Evolutionary conservation across 2,329 filamentous ascomycete species (phyloP).

Genomic region (Venturia carpophila): DNA sequence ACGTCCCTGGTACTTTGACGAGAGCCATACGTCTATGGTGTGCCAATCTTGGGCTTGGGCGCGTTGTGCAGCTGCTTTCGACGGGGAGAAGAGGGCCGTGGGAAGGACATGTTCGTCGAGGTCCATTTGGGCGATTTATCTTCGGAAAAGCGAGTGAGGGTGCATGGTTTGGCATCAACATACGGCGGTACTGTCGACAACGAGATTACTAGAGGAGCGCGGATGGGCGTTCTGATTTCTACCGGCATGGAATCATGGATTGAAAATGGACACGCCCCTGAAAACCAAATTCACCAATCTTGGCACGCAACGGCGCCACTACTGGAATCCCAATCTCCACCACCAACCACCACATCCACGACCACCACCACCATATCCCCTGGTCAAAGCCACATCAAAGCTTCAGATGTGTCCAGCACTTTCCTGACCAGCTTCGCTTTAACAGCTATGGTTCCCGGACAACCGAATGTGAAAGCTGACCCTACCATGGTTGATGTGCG

Average conservation of each 20-base stretch:
- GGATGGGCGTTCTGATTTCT: not conserved
- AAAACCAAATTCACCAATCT: too few species aligned
- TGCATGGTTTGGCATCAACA: not conserved
- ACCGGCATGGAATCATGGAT: not conserved
- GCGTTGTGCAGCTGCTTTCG: slow-evolving; percentile 64
- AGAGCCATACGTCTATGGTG: slow-evolving; percentile 76
- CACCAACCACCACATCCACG: too few species aligned
- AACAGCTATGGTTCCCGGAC: not conserved
- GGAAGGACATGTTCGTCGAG: slow-evolving; percentile 21
- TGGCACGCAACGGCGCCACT: too few species aligned
- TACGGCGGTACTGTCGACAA: too few species aligned
- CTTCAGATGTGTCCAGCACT: not conserved
- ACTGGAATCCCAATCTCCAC: too few species aligned
- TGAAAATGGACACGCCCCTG: too few species aligned
- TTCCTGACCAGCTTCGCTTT: not conserved
- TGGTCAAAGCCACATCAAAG: not conserved
- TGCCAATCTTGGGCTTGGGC: slow-evolving; percentile 86
- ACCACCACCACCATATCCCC: too few species aligned
- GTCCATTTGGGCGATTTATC: slow-evolving; percentile 6
- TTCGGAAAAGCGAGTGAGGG: not conserved
- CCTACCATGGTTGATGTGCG: too few species aligned
- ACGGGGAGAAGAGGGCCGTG: slow-evolving; percentile 49
- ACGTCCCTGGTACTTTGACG: slow-evolving; percentile 55
- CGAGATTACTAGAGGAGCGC: too few species aligned
- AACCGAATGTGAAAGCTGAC: too few species aligned